These are phyloP conservation scores for Tricholoma hemisulphureum DNA, from an alignment of 768 basidiomycete genomes.

Conservation along the genomic window DNA sequence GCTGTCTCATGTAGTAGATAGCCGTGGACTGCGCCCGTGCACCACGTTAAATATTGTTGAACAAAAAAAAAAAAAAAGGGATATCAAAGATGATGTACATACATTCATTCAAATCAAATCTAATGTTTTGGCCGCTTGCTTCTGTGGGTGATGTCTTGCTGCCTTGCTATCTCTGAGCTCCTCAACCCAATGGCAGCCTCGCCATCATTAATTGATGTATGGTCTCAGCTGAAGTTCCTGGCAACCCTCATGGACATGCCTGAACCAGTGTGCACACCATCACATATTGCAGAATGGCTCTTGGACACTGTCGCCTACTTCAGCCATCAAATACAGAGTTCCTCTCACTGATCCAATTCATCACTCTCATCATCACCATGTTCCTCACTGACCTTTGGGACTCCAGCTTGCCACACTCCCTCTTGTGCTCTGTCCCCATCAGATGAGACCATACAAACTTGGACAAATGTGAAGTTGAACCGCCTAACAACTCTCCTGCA, in stretches of 20 bases:
- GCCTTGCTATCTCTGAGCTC: neutral
- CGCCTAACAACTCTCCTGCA: slow-evolving; percentile 8
- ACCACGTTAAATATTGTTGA: too few species aligned
- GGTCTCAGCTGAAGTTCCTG: neutral
- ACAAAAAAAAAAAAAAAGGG: too few species aligned
- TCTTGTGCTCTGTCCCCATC: too few species aligned
- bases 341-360: neutral
- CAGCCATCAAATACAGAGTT: neutral
- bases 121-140: too few species aligned
- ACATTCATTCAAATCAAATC: too few species aligned
- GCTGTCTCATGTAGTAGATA: too few species aligned
- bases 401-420: too few species aligned
- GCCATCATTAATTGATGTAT: neutral
- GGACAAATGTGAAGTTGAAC: slow-evolving; percentile 11
- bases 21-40: too few species aligned
- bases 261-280: neutral
- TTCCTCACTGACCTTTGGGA: too few species aligned
- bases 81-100: too few species aligned
- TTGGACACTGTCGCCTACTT: neutral
- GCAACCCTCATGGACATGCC: neutral
- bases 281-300: neutral
- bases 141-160: too few species aligned
- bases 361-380: too few species aligned
- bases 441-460: neutral
- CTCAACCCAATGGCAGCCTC: neutral